Percentiles rank a stretch among this genome's conserved stretches.
These are phyloP conservation scores for Nyssa sinensis DNA, from an alignment of 148 eudicot species.

Conservation along the genomic window DNA sequence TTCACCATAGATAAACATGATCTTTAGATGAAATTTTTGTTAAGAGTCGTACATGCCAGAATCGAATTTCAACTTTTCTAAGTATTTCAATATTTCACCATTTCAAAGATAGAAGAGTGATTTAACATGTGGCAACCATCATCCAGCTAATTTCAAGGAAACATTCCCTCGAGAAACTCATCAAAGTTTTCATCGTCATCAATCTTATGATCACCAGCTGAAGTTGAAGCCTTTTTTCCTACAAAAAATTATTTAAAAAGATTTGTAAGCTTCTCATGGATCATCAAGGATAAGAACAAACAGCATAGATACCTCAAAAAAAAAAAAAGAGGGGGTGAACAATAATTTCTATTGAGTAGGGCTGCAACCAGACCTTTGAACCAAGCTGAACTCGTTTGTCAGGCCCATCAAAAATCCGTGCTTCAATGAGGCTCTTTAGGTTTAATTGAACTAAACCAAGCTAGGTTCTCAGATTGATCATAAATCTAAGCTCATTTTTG, in stretches of 20 bases:
- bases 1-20: background rate
- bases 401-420: too few species aligned
- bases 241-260: background rate
- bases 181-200: slow-evolving; percentile 58
- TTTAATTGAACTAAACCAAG: too few species aligned
- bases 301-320: too few species aligned
- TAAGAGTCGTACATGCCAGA: background rate
- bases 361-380: too few species aligned
- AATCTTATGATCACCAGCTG: slow-evolving; percentile 20
- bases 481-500: too few species aligned
- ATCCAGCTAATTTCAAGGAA: slow-evolving; percentile 40
- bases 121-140: background rate
- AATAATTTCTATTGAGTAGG: background rate
- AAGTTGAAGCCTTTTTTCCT: slow-evolving; percentile 35
- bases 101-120: too few species aligned
- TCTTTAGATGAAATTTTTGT: background rate
- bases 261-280: background rate
- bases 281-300: background rate
- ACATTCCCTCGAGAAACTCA: slow-evolving; percentile 81
- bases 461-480: too few species aligned
- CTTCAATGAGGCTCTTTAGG: too few species aligned
- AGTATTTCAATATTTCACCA: background rate
- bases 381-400: too few species aligned
- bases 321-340: background rate
- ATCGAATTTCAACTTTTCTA: background rate